Percentiles rank a stretch among this genome's conserved stretches.
phyloP scores from a whole-genome alignment of 148 eudicot genomes.

The Polygonum maritimum region DNA sequence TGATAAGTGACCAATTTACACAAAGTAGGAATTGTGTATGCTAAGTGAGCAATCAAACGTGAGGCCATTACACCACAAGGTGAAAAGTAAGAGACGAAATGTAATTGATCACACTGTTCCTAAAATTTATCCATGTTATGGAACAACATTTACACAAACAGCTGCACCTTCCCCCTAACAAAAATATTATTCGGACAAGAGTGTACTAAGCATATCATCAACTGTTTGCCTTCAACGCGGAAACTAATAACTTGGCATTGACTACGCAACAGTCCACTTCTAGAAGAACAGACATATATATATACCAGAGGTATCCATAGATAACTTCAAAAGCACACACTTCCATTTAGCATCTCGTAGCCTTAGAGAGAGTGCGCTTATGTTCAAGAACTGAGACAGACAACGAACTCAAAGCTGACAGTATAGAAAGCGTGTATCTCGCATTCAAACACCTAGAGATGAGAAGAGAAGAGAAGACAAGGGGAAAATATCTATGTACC shows the following conservation, averaged over 20 bases:
- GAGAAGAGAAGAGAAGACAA: no score
- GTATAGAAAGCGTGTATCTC: not conserved
- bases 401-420: not conserved
- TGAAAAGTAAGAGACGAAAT: no score
- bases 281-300: not conserved
- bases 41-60: no score
- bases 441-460: not conserved
- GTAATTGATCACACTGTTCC: no score
- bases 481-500: constrained; percentile 4
- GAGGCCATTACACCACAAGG: no score
- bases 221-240: not conserved
- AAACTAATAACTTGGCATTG: not conserved
- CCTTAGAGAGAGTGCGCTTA: not conserved
- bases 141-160: no score
- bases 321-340: not conserved
- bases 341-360: not conserved
- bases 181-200: no score
- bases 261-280: not conserved
- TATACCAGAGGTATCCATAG: not conserved
- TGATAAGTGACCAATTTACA: no score
- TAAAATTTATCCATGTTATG: no score
- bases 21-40: no score
- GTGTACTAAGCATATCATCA: no score
- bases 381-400: not conserved
- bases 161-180: no score